Percentiles rank a stretch among this genome's conserved stretches.
Conservation (phyloP, 2,329 filamentous ascomycete species). For the Xylaria hypoxylon region DNA sequence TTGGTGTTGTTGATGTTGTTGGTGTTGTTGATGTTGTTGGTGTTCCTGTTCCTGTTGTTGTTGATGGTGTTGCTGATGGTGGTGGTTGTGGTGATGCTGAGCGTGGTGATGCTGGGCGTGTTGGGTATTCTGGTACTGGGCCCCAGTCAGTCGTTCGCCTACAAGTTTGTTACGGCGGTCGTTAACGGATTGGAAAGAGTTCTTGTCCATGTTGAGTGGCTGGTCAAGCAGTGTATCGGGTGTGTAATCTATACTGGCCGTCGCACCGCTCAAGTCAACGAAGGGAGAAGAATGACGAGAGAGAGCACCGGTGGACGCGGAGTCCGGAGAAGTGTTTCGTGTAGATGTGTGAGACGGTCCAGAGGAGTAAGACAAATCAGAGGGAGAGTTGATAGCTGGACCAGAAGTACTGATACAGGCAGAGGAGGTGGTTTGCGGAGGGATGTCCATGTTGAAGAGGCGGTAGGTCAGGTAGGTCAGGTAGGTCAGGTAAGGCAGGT, state of each 20-base stretch:
- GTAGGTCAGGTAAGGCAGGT: conserved; percentile 21
- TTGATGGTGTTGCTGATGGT: conserved; percentile 8
- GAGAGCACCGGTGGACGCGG: conserved; percentile 18
- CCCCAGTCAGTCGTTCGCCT: conserved; percentile 38
- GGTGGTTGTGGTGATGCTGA: conserved; percentile 5
- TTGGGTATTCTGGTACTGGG: conserved; percentile 39
- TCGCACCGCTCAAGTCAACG: conserved; percentile 41
- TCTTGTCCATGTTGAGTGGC: conserved; percentile 46
- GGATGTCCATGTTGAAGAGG: conserved; percentile 46
- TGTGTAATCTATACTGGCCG: conserved; percentile 40
- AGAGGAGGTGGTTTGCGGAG: conserved; percentile 38
- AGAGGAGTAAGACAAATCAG: conserved; percentile 49
- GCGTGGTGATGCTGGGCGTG: conserved; percentile 37
- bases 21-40: conserved; percentile 26
- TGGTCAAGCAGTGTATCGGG: conserved; percentile 39
- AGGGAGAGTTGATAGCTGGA: conserved; percentile 44
- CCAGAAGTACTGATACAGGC: conserved; percentile 37
- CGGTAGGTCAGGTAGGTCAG: conserved; percentile 18
- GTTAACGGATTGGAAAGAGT: conserved; percentile 48
- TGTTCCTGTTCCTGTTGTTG: too few species aligned
- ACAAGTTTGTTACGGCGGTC: conserved; percentile 46
- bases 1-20: conserved; percentile 31
- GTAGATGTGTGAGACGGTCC: conserved; percentile 46
- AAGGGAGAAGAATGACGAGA: conserved; percentile 42
- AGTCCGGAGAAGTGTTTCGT: conserved; percentile 46